These are phyloP conservation scores for Prosopis cineraria DNA, from an alignment of 306 rosid genomes.

Conservation along the genomic window DNA sequence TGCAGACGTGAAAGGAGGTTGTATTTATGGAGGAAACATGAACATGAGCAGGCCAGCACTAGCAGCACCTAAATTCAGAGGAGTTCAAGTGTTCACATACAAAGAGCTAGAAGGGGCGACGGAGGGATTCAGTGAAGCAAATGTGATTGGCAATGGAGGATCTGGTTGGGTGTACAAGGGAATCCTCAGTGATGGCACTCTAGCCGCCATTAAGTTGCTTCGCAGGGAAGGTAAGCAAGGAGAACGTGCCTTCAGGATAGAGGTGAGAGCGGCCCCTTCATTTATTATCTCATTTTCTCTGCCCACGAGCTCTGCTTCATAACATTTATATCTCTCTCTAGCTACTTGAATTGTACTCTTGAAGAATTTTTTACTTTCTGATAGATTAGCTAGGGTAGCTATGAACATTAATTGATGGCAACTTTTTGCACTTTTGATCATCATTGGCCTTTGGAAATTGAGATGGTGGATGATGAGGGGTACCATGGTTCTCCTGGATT, in stretches of 20 bases:
- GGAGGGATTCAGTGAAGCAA: constrained; percentile 58
- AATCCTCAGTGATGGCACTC: constrained; percentile 75
- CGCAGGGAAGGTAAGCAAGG: constrained; percentile 75
- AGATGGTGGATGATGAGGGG: too few species aligned
- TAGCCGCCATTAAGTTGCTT: constrained; percentile 78
- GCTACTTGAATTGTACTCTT: too few species aligned
- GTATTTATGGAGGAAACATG: constrained; percentile 69
- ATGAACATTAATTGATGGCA: too few species aligned
- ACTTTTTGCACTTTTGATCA: too few species aligned
- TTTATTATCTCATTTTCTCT: neutral
- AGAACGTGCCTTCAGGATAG: constrained; percentile 94
- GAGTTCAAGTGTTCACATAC: constrained; percentile 88
- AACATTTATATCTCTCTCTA: too few species aligned
- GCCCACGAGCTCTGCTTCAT: neutral
- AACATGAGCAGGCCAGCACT: too few species aligned
- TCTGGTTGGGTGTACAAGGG: constrained; percentile 76
- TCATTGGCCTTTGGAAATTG: too few species aligned
- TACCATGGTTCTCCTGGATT: too few species aligned
- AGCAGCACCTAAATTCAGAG: constrained; percentile 48
- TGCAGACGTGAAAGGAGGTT: constrained; percentile 82
- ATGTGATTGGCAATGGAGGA: constrained; percentile 69
- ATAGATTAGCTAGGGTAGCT: too few species aligned
- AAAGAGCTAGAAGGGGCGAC: constrained; percentile 86
- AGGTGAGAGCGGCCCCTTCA: constrained; percentile 64
- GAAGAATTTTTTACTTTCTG: too few species aligned